These are phyloP conservation scores for Russula abietina DNA, from an alignment of 768 basidiomycete genomes.

Conservation along the genomic window DNA sequence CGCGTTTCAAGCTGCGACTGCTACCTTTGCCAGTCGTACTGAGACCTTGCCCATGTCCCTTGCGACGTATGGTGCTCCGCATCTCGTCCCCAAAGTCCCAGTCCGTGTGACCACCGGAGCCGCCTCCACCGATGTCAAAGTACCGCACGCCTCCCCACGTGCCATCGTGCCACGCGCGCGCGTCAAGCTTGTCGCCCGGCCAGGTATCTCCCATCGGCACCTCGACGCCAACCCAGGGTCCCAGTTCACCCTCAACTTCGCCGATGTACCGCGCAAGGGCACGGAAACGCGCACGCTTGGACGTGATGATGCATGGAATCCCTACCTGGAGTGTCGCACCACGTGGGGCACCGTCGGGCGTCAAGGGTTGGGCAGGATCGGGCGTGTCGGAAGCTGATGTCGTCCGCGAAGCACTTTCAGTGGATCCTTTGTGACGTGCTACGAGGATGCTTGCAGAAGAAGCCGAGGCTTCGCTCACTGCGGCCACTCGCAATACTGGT, in stretches of 20 bases:
- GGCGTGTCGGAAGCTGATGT: constrained; percentile 18
- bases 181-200: constrained; percentile 46
- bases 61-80: constrained; percentile 39
- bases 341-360: constrained; percentile 32
- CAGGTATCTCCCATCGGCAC: constrained; percentile 64
- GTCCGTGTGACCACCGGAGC: constrained; percentile 56
- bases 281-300: constrained; percentile 75
- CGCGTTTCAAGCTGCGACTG: constrained; percentile 40
- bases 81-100: constrained; percentile 53
- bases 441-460: constrained; percentile 30
- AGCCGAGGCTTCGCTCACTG: constrained; percentile 19
- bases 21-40: constrained; percentile 34
- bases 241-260: constrained; percentile 72
- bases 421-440: constrained; percentile 34
- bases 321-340: constrained; percentile 80
- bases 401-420: constrained; percentile 32
- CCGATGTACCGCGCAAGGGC: constrained; percentile 87
- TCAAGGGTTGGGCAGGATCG: constrained; percentile 6
- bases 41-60: constrained; percentile 28
- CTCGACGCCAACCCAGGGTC: constrained; percentile 90
- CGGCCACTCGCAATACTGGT: neutral
- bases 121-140: constrained; percentile 72
- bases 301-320: constrained; percentile 85
- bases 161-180: constrained; percentile 84
- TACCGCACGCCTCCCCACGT: constrained; percentile 76